Base-by-base conservation (phyloP, 768 basidiomycete genomes). In the Boletus sp. region DNA sequence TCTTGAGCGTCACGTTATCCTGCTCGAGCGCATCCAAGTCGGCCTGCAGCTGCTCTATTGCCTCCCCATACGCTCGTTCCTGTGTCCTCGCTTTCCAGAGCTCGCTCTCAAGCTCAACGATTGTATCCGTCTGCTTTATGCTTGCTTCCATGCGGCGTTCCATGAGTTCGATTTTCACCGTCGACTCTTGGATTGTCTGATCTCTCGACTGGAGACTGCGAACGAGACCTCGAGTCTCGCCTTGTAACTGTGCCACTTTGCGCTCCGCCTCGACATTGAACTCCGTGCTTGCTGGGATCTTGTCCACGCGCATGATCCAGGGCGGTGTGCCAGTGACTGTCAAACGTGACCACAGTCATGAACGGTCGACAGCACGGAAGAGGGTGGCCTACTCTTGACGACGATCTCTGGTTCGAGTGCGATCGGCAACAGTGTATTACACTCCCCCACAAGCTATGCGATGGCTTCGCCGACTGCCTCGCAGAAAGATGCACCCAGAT, bases 111-210 rank as follows among this genome's bases (percentile, higher is more conserved):
- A 98, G 83, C 58, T 92, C 89, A 12, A 77, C 71, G 50, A 98
- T 89, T 7, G 81, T 76, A 54, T 98, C 96, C 5, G 88, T 86
- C 73, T 96, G 92, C 70, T 89, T 92, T 80, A 92, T 95, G 58
- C 86, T 87, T 2, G 86, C 82, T 68, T 98, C 95, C 80, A 94
- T 86, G 33, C 94, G 83, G 46, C 94, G 85, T 69, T 97, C 94
- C 84, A 98, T 90, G 14, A 95, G 80, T 70, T 98, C 93, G 55
- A 98, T 93, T 78, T 95, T 98, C 54, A 98, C 94, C 3, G 78
- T 77, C 5, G 86, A 79, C 67, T 98, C 97, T 71, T 98, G 94
- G 37, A 93, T 86, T 28, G 74, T 80, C 77, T 97, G 94, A 59
- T 98, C 97, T 74, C 92, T 86, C n/a, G 83, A 75, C 69, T 90